Base-by-base conservation (phyloP, 371 early-diverging fungal species). In the Phascolomyces articulosus region DNA sequence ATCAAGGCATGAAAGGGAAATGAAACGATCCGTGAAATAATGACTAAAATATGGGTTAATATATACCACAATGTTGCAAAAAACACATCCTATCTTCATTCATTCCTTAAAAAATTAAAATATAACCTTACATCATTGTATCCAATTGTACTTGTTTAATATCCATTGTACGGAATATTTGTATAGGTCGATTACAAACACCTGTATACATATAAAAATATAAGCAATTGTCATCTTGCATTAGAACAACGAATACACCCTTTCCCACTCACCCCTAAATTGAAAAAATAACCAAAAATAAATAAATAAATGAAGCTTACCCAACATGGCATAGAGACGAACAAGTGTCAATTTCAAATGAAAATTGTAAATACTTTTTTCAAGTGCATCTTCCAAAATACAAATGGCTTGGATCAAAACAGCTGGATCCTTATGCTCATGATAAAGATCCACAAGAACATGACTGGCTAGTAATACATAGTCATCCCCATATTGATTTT, bases 61-160 rank as follows among this genome's bases (percentile, higher is more conserved):
- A 6, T 55, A 15, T n/a, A n/a, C n/a, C n/a, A n/a, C n/a, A n/a
- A n/a, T n/a, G n/a, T n/a, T n/a, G n/a, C n/a, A n/a, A n/a, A n/a
- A n/a, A n/a, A n/a, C n/a, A n/a, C 21, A 20, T n/a, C 47, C 47
- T 2, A 13, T 47, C 3, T n/a, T n/a, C n/a, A n/a, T n/a, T n/a
- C 21, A 26, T 26, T 63, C 44, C 16, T 44, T 18, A 48, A 28
- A 18, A 9, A 28, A 64, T n/a, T n/a, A n/a, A n/a, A n/a, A n/a
- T n/a, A n/a, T n/a, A n/a, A n/a, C n/a, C 69, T 71, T 83, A 90
- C 81, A 88, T 87, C 71, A 96, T 78, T 0, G 97, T 94, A 70
- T 97, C 97, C 51, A 85, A 82, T 74, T 95, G 94, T 28, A 96
- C 86, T 66, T 95, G 90, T 75, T 96, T 96, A 73, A 96, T 89